Percentiles rank a stretch among this genome's conserved stretches.
Conservation (phyloP, 2,329 filamentous ascomycete species). For the Onygena corvina region DNA sequence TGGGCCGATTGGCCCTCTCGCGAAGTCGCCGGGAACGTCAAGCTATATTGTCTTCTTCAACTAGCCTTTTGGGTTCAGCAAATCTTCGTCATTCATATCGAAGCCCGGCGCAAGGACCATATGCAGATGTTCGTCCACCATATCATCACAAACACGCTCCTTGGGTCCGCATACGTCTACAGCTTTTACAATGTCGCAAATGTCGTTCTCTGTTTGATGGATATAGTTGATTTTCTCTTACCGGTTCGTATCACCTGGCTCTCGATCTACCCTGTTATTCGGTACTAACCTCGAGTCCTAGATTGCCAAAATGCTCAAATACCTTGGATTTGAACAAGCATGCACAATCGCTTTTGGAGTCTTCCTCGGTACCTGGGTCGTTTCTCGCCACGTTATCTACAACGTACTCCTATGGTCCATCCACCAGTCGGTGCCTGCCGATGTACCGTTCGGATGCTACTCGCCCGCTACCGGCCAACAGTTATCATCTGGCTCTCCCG, state of each 20-base stretch:
- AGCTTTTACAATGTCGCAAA: constrained; percentile 79
- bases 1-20: constrained; percentile 79
- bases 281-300: constrained; percentile 27
- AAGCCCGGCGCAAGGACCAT: constrained; percentile 87
- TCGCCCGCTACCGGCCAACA: constrained; percentile 30
- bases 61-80: constrained; percentile 91
- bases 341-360: constrained; percentile 77
- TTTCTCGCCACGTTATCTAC: constrained; percentile 72
- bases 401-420: constrained; percentile 71
- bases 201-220: constrained; percentile 83
- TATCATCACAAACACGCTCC: constrained; percentile 71
- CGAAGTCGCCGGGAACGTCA: constrained; percentile 60
- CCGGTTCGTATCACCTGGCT: constrained; percentile 47
- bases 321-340: constrained; percentile 59
- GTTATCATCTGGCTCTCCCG: constrained; percentile 25
- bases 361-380: constrained; percentile 76
- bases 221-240: constrained; percentile 78
- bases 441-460: constrained; percentile 62
- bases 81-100: constrained; percentile 85
- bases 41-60: constrained; percentile 82
- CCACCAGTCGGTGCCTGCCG: constrained; percentile 50
- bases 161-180: constrained; percentile 74
- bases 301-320: constrained; percentile 89
- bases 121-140: constrained; percentile 95
- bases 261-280: not conserved